Conservation (phyloP, 2,329 filamentous ascomycete species). For the Fusarium sp. region DNA sequence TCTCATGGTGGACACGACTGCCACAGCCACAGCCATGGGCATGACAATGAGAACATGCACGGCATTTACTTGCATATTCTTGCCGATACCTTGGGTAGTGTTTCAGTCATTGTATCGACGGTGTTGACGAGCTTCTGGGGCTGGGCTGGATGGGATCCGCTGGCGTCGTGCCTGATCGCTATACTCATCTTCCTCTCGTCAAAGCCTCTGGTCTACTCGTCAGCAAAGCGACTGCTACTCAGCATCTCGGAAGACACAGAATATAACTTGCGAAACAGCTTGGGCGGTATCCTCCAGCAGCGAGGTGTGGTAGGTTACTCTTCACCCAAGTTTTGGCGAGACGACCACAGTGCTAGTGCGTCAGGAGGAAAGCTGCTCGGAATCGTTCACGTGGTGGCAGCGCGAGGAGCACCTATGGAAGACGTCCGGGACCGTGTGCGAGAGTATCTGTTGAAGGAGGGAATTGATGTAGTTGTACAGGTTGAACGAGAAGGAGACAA, state of each 20-base stretch:
- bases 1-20: slow-evolving; percentile 51
- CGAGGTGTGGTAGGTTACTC: slow-evolving; percentile 86
- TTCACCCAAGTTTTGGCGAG: slow-evolving; percentile 91
- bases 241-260: slow-evolving; percentile 85
- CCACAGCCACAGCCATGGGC: slow-evolving; percentile 54
- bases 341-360: slow-evolving; percentile 65
- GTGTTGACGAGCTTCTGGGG: slow-evolving; percentile 84
- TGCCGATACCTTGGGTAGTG: slow-evolving; percentile 91
- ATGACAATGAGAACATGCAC: slow-evolving; percentile 96
- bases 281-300: slow-evolving; percentile 82
- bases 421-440: slow-evolving; percentile 82
- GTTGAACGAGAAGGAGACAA: slow-evolving; percentile 83
- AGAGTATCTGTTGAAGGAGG: slow-evolving; percentile 72
- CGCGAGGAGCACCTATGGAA: slow-evolving; percentile 74
- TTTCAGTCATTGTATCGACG: slow-evolving; percentile 92
- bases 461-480: slow-evolving; percentile 85
- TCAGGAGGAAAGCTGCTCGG: slow-evolving; percentile 70
- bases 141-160: slow-evolving; percentile 93
- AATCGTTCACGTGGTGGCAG: slow-evolving; percentile 84
- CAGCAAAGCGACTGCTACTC: slow-evolving; percentile 81
- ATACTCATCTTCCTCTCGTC: slow-evolving; percentile 92
- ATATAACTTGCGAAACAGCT: slow-evolving; percentile 83
- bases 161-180: slow-evolving; percentile 93
- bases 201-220: slow-evolving; percentile 83
- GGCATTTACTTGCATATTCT: slow-evolving; percentile 96